Base-by-base conservation (phyloP, 1,284 basidiomycete genomes). In the Papiliotrema fonsecae region DNA sequence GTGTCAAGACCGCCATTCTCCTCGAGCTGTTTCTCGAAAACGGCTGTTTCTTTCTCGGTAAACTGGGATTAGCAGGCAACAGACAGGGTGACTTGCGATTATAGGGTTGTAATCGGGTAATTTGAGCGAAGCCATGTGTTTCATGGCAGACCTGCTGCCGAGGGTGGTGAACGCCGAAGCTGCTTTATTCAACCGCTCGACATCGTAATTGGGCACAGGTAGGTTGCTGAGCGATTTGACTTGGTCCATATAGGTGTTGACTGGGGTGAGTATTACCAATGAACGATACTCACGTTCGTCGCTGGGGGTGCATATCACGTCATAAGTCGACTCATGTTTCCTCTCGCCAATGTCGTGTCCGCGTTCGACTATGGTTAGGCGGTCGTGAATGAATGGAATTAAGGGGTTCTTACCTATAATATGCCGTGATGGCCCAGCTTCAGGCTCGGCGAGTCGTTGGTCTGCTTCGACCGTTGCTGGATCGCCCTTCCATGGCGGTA, bases 1-100 rank as follows among this genome's bases (percentile, higher is more conserved):
- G 67, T 57, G 18, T 74, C 69, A 5, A 75, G 58, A 14, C 71
- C 71, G n/a, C 71, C 71, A 34, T 61, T 56, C 30, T 59, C 57
- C 35, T 67, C 67, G 13, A 72, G 54, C 35, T 67, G 57, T 4
- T 49, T 56, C 41, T 70, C 71, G 44, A 73, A 70, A 2, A 60
- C 59, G 1, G 41, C 50, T 21, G 56, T 57, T 27, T 69, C 62
- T 37, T 65, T 52, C 4, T 62, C 61, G 26, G 55, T 57, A 52
- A 71, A 67, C 69, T 69, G 52, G 25, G 6, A 36, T 22, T 13
- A 3, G 5, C n/a, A 16, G 35, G 11, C n/a, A 39, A 38, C 32
- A 42, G 45, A 30, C 6, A 25, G 25, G 36, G 2, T 18, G n/a
- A 54, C 64, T 52, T 31, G 69, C 66, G 19, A 56, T 44, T 22